Evolutionary conservation across 2,329 filamentous ascomycete genomes (phyloP), one percentile per base, ranked within the genome.

Genomic region (Huntiella savannae): DNA sequence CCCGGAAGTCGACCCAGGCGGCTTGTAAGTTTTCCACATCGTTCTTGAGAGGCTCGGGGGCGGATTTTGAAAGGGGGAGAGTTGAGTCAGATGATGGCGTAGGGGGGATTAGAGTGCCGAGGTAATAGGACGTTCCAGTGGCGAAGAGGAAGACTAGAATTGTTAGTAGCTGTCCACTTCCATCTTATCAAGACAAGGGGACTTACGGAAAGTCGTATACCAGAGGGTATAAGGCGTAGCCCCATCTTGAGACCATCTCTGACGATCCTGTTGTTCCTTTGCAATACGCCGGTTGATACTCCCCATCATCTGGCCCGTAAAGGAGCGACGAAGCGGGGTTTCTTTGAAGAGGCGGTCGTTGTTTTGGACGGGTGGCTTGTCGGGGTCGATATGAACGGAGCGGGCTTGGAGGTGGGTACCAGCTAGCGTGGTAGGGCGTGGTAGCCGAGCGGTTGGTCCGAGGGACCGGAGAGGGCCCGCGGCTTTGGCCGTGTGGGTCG

Each of bases 1-100:
- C 68, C 47, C 69, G 69, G 50, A 82, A 78, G 60, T 82, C 77
- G n/a, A 73, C 63, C 77, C 77, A 81, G 3, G 77, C 74, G 19
- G 77, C 74, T 61, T 79, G 73, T 55, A 82, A 69, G 55, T 80
- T 78, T 54, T 73, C 66, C 49, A 73, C 68, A 51, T 69, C 69
- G 46, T 67, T 67, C 54, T 77, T 72, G 60, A 79, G 73, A 53
- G 61, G 62, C 7, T 71, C 70, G n/a, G 68, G 57, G 22, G 55
- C 63, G 8, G 67, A 63, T 44, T 67, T 64, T 50, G 59, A 58
- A 5, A 81, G 67, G 19, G 76, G 73, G 2, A 75, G 60, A 8
- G 77, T 81, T 53, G 77, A 81, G 33, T 60, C 57, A 8, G 68
- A 62, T 33, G 70, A 67, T 17, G 64, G 57, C 13, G 69, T 65